phyloP scores from a whole-genome alignment of 2,329 filamentous ascomycete genomes.

The Talaromyces verruculosus region DNA sequence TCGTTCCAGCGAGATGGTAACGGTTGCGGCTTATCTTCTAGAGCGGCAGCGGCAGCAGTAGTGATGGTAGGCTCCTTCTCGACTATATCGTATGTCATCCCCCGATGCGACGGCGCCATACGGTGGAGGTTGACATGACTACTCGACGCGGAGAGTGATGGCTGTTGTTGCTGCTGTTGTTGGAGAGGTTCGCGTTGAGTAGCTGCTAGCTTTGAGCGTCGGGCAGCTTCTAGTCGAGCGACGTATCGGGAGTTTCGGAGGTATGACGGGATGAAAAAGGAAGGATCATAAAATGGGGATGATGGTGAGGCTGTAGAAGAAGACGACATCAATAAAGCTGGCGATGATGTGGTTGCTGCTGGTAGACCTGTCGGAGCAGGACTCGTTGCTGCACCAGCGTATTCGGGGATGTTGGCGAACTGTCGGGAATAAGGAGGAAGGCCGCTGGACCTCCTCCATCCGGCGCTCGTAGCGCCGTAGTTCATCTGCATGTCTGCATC shows the following conservation, averaged over 20 bases:
- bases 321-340: background rate
- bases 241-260: slow-evolving; percentile 76
- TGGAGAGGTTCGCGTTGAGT: slow-evolving; percentile 50
- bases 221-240: slow-evolving; percentile 68
- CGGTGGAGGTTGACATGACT: slow-evolving; percentile 59
- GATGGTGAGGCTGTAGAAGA: background rate
- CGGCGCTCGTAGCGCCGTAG: slow-evolving; percentile 43
- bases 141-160: slow-evolving; percentile 52
- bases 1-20: slow-evolving; percentile 83
- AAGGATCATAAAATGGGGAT: slow-evolving; percentile 31
- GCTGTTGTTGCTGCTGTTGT: slow-evolving; percentile 16
- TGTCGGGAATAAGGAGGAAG: slow-evolving; percentile 52
- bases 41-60: slow-evolving; percentile 52
- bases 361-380: slow-evolving; percentile 2
- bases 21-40: slow-evolving; percentile 64
- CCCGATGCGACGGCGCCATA: slow-evolving; percentile 67
- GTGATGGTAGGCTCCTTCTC: slow-evolving; percentile 58
- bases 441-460: slow-evolving; percentile 45
- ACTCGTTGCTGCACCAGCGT: slow-evolving; percentile 25
- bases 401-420: slow-evolving; percentile 40
- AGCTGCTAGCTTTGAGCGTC: slow-evolving; percentile 60
- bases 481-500: slow-evolving; percentile 53
- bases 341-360: background rate
- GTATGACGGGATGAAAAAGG: slow-evolving; percentile 83
- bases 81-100: slow-evolving; percentile 79